Evolutionary conservation across 805 yeast genomes (phyloP), one percentile per base, ranked within the genome.

Genomic region (Candida pseudofarinosa): DNA sequence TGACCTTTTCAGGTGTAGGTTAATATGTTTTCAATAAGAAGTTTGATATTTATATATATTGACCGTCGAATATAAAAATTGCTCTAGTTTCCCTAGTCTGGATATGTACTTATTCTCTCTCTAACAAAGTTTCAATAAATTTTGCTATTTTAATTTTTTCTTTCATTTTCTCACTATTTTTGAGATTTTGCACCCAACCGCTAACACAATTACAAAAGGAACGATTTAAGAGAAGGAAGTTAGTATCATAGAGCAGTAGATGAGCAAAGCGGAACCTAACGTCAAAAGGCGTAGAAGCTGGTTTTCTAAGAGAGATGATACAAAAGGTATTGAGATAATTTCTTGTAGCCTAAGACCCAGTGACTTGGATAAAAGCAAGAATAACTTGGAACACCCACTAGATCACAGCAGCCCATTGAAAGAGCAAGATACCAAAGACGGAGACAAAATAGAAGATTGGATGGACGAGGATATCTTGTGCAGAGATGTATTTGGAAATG

Each of bases 131-230:
- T 33, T 14, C 16, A 6, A 33, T 33, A 7, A 33, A 13, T 8
- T 16, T 33, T 33, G 18, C 6, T 6, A 6, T 14, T 16, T 33
- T 33, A 35, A 35, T 35, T n/a, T 14, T 16, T 20, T 13, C 15
- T 33, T 16, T n/a, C 30, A 15, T 35, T 13, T 35, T 15, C 4
- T 35, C 7, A 17, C 20, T 19, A 35, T 13, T 20, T 15, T 35
- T 20, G 20, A 18, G 20, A 35, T 15, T 14, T 37, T 37, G 39
- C 35, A 15, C 18, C 35, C 40, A 15, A 37, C 38, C 43, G 47
- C 44, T 43, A 40, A 46, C 48, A 42, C 40, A 38, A 38, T 35
- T 20, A 19, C 14, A 38, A 20, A 37, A 15, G 15, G 5, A 31
- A 19, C 12, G 4, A 7, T 16, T 20, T 30, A 7, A n/a, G 15